phyloP scores from a whole-genome alignment of 176 grass and related monocot species.

The Thinopyrum elongatum region DNA sequence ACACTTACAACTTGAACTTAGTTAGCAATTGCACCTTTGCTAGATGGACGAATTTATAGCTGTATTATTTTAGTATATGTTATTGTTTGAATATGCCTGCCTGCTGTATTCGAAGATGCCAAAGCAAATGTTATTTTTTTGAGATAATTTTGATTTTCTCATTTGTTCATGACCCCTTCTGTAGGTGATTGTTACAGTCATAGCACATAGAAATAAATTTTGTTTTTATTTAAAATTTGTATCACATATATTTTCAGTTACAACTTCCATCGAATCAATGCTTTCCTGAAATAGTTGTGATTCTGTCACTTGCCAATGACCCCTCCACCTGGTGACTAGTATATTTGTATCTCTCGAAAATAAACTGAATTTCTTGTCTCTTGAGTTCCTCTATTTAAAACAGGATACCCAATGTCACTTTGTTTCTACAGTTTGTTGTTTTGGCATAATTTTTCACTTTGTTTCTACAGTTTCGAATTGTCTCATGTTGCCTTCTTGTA shows the following conservation, averaged over 20 bases:
- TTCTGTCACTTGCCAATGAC: neutral
- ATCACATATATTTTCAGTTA: too few relatives aligned
- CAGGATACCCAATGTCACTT: too few relatives aligned
- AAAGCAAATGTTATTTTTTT: neutral
- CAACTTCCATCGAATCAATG: neutral
- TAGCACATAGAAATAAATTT: too few relatives aligned
- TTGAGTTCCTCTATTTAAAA: too few relatives aligned
- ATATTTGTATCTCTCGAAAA: too few relatives aligned
- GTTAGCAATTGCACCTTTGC: neutral
- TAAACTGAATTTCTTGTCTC: neutral
- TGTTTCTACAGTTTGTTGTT: neutral
- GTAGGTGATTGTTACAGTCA: too few relatives aligned
- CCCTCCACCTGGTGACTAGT: too few relatives aligned
- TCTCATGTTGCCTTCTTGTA: neutral
- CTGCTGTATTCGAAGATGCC: too few relatives aligned
- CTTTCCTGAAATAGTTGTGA: neutral
- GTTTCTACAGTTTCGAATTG: neutral
- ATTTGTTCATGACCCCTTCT: too few relatives aligned
- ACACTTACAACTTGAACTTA: neutral
- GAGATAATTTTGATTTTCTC: neutral
- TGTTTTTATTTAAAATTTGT: too few relatives aligned
- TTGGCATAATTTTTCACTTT: neutral
- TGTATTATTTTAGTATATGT: too few relatives aligned
- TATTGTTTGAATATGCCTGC: too few relatives aligned
- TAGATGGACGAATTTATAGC: neutral